Evolutionary conservation across 2,329 filamentous ascomycete genomes (phyloP).

Genomic region (Aspergillus proliferans): DNA sequence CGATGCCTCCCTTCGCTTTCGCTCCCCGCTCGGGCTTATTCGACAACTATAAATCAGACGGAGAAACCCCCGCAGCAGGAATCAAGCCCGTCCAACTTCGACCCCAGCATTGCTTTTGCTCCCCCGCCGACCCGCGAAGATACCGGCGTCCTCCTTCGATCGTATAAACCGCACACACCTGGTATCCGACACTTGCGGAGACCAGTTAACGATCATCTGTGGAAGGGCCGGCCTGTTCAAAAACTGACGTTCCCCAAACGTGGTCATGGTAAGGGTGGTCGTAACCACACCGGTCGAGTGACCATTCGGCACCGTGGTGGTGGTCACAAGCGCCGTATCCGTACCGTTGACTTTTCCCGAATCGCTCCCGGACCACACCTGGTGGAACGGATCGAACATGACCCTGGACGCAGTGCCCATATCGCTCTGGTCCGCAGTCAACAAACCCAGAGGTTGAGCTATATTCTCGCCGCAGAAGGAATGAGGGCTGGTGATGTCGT

Average conservation of each 20-base stretch:
- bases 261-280: constrained; percentile 84
- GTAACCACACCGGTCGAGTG: constrained; percentile 79
- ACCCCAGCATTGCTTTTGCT: constrained; percentile 36
- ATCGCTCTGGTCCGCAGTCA: constrained; percentile 79
- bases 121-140: constrained; percentile 41
- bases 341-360: constrained; percentile 83
- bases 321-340: constrained; percentile 84
- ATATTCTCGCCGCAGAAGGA: constrained; percentile 92
- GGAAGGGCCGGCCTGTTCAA: constrained; percentile 81
- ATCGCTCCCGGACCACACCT: constrained; percentile 71
- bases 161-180: constrained; percentile 88
- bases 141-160: constrained; percentile 55
- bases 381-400: constrained; percentile 93
- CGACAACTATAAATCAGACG: constrained; percentile 40
- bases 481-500: constrained; percentile 86
- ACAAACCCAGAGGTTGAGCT: constrained; percentile 68
- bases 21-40: constrained; percentile 48
- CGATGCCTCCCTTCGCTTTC: constrained; percentile 42
- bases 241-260: constrained; percentile 86
- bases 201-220: constrained; percentile 92
- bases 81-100: constrained; percentile 30
- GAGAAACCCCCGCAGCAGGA: constrained; percentile 22
- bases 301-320: constrained; percentile 90
- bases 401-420: constrained; percentile 86
- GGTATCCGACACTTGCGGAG: constrained; percentile 86